Conservation (phyloP, 257 asterid genomes). For the Apocynum venetum region DNA sequence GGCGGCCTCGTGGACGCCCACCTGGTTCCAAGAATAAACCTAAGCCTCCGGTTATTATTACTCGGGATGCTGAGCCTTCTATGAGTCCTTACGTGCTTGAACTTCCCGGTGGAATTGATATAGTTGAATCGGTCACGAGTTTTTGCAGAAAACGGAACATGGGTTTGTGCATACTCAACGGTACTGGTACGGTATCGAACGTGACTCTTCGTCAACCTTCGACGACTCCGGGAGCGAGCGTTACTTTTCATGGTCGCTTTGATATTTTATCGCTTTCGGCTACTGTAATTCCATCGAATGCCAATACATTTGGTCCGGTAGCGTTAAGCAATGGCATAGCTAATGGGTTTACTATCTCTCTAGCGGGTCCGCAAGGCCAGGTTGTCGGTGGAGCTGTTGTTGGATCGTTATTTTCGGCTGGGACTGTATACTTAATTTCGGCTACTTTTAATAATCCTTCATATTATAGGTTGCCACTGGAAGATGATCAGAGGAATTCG, state of each 20-base stretch:
- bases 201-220: conserved; percentile 67
- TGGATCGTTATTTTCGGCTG: conserved; percentile 61
- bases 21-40: conserved; percentile 77
- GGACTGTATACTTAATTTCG: conserved; percentile 55
- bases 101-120: conserved; percentile 51
- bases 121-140: conserved; percentile 34
- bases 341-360: conserved; percentile 47
- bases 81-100: conserved; percentile 79
- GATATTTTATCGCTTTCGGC: conserved; percentile 70
- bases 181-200: conserved; percentile 50
- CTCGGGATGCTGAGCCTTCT: conserved; percentile 46
- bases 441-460: conserved; percentile 59
- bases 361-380: conserved; percentile 85
- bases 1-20: conserved; percentile 83
- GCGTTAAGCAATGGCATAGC: conserved; percentile 18
- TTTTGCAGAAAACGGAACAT: conserved; percentile 48
- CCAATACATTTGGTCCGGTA: not conserved
- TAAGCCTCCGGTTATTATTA: conserved; percentile 52
- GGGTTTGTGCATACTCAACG: conserved; percentile 55
- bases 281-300: conserved; percentile 28
- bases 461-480: conserved; percentile 43
- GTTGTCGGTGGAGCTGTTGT: conserved; percentile 72
- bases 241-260: conserved; percentile 75
- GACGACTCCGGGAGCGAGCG: conserved; percentile 56
- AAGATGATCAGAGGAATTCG: conserved; percentile 31